phyloP scores from a whole-genome alignment of 108 stramenopile species.

The Nitzschia sp. region DNA sequence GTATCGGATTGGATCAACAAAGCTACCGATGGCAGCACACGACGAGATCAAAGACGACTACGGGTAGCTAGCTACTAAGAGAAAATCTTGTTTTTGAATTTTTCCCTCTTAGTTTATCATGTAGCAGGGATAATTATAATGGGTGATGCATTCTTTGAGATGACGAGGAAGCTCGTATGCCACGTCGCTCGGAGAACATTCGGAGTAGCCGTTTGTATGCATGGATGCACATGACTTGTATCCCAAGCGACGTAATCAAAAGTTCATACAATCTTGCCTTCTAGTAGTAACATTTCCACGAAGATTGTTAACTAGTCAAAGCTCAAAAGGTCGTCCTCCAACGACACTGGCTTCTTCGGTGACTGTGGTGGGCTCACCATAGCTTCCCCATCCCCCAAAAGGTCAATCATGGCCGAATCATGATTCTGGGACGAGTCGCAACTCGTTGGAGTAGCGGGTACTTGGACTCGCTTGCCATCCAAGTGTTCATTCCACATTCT shows the following conservation, averaged over 20 bases:
- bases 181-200: neutral
- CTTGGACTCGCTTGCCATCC: neutral
- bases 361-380: neutral
- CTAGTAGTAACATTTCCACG: neutral
- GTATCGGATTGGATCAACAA: neutral
- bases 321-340: constrained; percentile 9
- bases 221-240: too few species aligned
- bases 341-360: neutral
- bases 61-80: neutral
- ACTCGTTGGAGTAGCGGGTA: neutral
- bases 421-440: neutral
- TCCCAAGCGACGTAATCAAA: too few species aligned
- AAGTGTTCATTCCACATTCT: constrained; percentile 2
- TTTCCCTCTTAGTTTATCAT: neutral
- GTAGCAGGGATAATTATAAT: neutral
- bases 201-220: too few species aligned
- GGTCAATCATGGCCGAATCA: constrained; percentile 1
- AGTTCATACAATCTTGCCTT: too few species aligned
- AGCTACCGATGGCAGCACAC: neutral
- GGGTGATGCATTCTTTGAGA: neutral
- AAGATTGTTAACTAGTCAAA: constrained; percentile 9
- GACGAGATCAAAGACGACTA: neutral
- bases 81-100: neutral
- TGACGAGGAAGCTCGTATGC: neutral
- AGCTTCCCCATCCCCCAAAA: constrained; percentile 15